Evolutionary conservation across 768 basidiomycete species (phyloP), one percentile per base, ranked within the genome.

Genomic region (Boletus coccyginus): DNA sequence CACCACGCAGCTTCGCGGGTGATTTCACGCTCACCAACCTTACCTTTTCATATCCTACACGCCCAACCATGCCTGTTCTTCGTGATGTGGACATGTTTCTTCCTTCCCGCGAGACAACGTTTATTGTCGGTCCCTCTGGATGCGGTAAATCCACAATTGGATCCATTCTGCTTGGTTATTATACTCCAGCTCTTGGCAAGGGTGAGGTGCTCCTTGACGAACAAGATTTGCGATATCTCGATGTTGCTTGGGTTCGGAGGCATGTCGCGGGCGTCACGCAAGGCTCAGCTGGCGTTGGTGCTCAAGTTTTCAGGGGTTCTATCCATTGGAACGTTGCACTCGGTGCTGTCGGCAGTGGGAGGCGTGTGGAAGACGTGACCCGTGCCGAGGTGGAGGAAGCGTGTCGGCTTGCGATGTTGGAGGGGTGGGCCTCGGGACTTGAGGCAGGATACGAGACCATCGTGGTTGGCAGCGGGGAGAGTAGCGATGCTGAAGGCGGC

Each of bases 311-410:
- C 61, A 88, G 90, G 50, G 82, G 86, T 65, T 86, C 76, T 13
- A 77, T 98, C 1, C 87, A 89, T 63, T 90, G 95, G 62, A 98
- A 98, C 63, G 81, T 97, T 56, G 89, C 90, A 0, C 81, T 96
- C 56, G 92, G 86, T 5, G 72, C 86, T 6, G 82, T 84, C 8
- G 84, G 82, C 7, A 70, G 69, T 61, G 62, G 67, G 19, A 70
- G 78, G 32, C 60, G 66, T 5, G 77, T 78, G 1, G 73, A 79
- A 52, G 77, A 82, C 24, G 86, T 86, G 19, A 81, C 81, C 1
- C 73, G 84, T 38, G 74, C 77, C 17, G 87, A 94, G 68, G 91
- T 98, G 3, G 79, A 87, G 42, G 81, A 84, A 16, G 95, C 93
- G 0, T 95, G 94, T 65, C 77, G 82, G n/a, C 84, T 83, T 9